A percentile compares a stretch with the other conserved stretches of the same genome.
These are phyloP conservation scores for Lagenaria siceraria DNA, from an alignment of 306 rosid genomes.

Conservation along the genomic window DNA sequence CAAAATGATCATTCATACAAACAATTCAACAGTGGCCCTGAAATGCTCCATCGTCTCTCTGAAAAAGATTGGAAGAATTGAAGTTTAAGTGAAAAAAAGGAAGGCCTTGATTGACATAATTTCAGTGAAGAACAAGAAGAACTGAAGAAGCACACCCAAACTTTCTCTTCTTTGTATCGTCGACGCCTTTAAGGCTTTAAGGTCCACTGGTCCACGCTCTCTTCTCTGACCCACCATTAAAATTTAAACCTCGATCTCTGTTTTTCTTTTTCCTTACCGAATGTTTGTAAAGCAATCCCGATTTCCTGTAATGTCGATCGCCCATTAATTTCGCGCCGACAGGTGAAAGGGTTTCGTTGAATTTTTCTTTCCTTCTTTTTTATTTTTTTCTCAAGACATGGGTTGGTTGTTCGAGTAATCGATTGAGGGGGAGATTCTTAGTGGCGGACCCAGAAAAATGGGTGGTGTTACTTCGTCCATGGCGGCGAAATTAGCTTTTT, in stretches of 20 bases:
- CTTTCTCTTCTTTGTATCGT: neutral
- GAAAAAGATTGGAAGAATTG: neutral
- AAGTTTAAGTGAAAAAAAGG: neutral
- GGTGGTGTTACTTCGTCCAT: slow-evolving; percentile 96
- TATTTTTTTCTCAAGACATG: neutral
- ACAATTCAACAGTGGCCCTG: neutral
- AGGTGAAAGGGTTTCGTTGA: neutral
- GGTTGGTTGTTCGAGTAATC: neutral
- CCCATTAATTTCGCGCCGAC: neutral
- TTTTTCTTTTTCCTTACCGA: neutral
- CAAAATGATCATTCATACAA: neutral
- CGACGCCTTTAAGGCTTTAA: neutral
- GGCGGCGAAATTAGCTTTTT: slow-evolving; percentile 95
- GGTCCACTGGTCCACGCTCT: slow-evolving; percentile 1
- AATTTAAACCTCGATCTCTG: neutral
- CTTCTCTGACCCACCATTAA: slow-evolving; percentile 2
- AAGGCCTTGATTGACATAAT: neutral
- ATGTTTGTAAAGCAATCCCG: neutral
- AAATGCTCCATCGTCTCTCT: neutral
- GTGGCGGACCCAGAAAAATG: slow-evolving; percentile 20
- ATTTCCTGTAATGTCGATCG: neutral
- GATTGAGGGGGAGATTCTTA: neutral
- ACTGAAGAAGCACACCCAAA: neutral
- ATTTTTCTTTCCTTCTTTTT: neutral
- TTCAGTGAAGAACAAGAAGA: neutral